Base-by-base conservation (phyloP, 768 basidiomycete species). In the Mycena rebaudengoi region DNA sequence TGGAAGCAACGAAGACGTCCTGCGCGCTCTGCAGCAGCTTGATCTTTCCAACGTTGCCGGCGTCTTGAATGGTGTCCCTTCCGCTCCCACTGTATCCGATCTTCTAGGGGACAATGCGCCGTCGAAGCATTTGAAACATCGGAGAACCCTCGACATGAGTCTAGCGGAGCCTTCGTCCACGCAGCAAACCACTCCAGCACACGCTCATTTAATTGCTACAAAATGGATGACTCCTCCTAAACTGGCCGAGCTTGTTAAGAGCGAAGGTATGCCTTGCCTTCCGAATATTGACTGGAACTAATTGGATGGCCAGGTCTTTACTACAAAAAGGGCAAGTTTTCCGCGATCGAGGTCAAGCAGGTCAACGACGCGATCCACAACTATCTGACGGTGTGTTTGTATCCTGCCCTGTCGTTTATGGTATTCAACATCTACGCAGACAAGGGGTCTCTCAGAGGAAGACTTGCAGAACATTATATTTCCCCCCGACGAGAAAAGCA, bases 281-380 rank as follows among this genome's bases (percentile, higher is more conserved):
- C 23, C 30, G 32, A 55, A 43, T 49, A 30, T 21, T 21, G 26
- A 52, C 35, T 29, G 29, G 57, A 46, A 14, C 62, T 65, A 56
- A 44, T 25, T 62, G n/a, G n/a, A n/a, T n/a, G n/a, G n/a, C 23
- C 60, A 94, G 92, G 92, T 30, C 84, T 95, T n/a, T 84, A 91
- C 3, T 94, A 92, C 74, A 94, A 90, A 78, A 94, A 94, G 75
- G 93, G 93, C 14, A 94, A 92, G 71, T 95, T 95, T 70, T 93
- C 92, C 25, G 86, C 89, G 0, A 87, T 88, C 40, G 93, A 95
- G 70, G 90, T 88, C 60, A 82, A 87, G 25, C 88, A 89, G 64
- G 75, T 94, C 1, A 82, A 78, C 65, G 74, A 75, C 14, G 92
- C 92, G 7, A 87, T 95, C 33, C 87, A 90, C 58, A 74, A 77